A percentile compares a stretch with the other conserved stretches of the same genome.
These are phyloP conservation scores for Ogataea nakhonphanomensis DNA, from an alignment of 805 yeast genomes.

Conservation along the genomic window DNA sequence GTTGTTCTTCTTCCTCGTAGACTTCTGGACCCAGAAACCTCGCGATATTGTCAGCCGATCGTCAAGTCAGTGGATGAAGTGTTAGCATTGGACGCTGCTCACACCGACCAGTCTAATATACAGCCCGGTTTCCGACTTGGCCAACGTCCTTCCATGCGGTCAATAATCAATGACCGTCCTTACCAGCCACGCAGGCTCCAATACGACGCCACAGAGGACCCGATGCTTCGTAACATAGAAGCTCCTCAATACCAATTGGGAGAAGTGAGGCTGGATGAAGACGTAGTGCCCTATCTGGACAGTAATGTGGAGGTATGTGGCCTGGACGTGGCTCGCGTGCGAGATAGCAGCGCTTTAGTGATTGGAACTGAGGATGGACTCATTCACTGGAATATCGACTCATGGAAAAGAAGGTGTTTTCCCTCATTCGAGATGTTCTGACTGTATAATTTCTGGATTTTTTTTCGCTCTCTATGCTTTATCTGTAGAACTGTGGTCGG, in stretches of 20 bases:
- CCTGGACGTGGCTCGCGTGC: conserved; percentile 51
- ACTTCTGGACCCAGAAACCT: conserved; percentile 13
- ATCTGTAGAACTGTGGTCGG: conserved; percentile 93
- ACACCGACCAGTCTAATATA: conserved; percentile 1
- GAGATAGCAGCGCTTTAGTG: conserved; percentile 43
- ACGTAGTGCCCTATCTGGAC: conserved; percentile 16
- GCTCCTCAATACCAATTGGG: neutral
- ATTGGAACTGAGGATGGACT: conserved; percentile 69
- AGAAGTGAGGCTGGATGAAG: neutral
- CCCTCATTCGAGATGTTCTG: conserved; percentile 50
- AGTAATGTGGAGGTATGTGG: conserved; percentile 52
- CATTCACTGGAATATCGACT: conserved; percentile 65
- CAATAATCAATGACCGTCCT: neutral
- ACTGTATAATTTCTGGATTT: conserved; percentile 8
- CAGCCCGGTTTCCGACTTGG: conserved; percentile 1
- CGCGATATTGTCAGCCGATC: conserved; percentile 26
- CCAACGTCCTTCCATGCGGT: neutral
- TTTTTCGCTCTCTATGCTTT: conserved; percentile 13
- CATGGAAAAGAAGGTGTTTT: conserved; percentile 58
- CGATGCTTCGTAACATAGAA: neutral
- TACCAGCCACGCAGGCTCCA: conserved; percentile 6
- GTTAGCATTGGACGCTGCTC: conserved; percentile 7
- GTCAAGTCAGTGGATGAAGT: conserved; percentile 32
- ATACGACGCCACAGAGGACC: neutral
- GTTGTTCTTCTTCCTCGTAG: conserved; percentile 61